Base-by-base conservation (phyloP, 1,284 basidiomycete genomes). In the Porodaedalea pini region DNA sequence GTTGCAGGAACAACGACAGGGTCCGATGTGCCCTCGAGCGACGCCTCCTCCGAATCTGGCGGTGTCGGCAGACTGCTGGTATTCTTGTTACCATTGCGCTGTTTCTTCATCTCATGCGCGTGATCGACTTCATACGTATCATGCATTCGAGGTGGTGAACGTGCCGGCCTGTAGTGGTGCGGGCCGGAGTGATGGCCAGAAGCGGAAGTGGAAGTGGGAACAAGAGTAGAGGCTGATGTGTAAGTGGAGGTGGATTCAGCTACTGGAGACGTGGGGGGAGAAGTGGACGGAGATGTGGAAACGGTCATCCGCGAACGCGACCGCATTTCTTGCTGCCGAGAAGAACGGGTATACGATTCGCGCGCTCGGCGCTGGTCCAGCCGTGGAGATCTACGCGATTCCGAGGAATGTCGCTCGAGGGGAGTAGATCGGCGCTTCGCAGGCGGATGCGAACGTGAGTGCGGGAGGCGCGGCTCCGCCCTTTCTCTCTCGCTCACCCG, bases 21-120 rank as follows among this genome's bases (percentile, higher is more conserved):
- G 13, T 44, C 41, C 19, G 53, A 21, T 19, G 25, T 13, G 17
- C 32, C 21, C 34, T 58, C 56, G 23, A n/a, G 37, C 5, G 51
- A 58, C 17, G 56, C 44, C 43, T 53, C 34, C 15, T 58, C 56
- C 10, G 58, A 59, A 10, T 55, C 53, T 7, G 58, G 58, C 3
- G 58, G 58, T 1, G 58, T 59, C 39, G 48, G 54, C 3, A 59
- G 32, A 15, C 54, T 48, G n/a, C 50, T 34, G 21, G n/a, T 27
- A 17, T 2, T 23, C 19, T 23, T 2, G 13, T 23, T 6, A 11
- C 25, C 36, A 2, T 37, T 37, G 11, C n/a, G 19, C 41, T 44
- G 41, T 13, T 43, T 17, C 13, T 23, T 17, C 10, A 4, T 5
- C 7, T 44, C 17, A 2, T 6, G 2, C 41, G 4, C 21, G 5